Conservation (phyloP, 768 basidiomycete species). For the Roridomyces roridus region DNA sequence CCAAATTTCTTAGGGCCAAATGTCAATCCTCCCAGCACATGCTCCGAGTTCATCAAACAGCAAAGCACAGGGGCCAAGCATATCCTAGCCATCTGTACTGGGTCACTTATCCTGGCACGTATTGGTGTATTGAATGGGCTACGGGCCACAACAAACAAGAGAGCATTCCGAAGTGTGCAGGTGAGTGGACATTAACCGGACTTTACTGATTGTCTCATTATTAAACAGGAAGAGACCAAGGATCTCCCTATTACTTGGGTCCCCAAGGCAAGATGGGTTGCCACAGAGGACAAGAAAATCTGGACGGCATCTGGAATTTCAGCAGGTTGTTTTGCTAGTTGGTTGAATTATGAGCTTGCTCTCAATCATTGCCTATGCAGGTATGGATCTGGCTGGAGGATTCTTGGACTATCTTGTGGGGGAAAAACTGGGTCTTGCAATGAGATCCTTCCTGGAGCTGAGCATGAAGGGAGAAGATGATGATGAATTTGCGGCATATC, state of each 20-base stretch:
- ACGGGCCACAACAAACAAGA: conserved; percentile 45
- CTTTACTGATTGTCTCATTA: neutral
- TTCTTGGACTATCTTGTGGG: conserved; percentile 40
- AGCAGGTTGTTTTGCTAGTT: conserved; percentile 33
- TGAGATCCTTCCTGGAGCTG: conserved; percentile 30
- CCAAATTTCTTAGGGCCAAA: neutral
- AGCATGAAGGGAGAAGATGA: conserved; percentile 27
- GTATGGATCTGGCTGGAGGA: conserved; percentile 40
- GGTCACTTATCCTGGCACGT: conserved; percentile 38
- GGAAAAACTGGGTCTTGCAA: conserved; percentile 11
- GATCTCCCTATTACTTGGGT: conserved; percentile 38
- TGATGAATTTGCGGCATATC: conserved; percentile 34
- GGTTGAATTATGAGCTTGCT: conserved; percentile 25
- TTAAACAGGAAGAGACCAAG: conserved; percentile 28
- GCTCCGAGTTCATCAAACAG: conserved; percentile 31
- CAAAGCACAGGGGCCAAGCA: conserved; percentile 37
- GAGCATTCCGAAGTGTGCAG: conserved; percentile 30
- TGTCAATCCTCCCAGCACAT: conserved; percentile 17
- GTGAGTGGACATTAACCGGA: conserved; percentile 20
- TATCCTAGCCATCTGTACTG: conserved; percentile 42
- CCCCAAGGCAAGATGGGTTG: conserved; percentile 43
- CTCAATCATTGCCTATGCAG: conserved; percentile 14
- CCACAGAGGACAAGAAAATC: conserved; percentile 40
- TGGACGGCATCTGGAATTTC: conserved; percentile 46
- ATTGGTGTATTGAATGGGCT: conserved; percentile 39